Evolutionary conservation across 2,329 filamentous ascomycete genomes (phyloP), one percentile per base, ranked within the genome.

Genomic region (Cladosporium sp.): DNA sequence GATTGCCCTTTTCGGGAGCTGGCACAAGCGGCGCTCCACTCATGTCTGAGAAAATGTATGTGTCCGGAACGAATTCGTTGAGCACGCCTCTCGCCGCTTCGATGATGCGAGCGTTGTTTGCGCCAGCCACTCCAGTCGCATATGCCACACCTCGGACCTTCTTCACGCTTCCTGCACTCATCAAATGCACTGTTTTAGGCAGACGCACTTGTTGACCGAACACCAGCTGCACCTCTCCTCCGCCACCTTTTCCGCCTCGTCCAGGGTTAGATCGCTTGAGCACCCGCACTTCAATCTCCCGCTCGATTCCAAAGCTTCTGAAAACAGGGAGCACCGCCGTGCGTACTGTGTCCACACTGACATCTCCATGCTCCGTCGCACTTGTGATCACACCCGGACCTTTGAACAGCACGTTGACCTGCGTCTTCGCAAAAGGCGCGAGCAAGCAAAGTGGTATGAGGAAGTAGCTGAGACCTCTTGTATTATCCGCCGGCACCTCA

Each of bases 41-140:
- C 11, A 87, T 81, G 66, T 88, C 86, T 11, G 84, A 86, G 73
- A 87, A 96, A 64, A 99, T 87, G 72, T 97, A 94, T 43, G 96
- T 93, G 71, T 99, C 94, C 6, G 88, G 85, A 3, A 90, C 88
- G 59, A 99, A 82, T 4, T 86, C 82, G 72, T 99, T 99, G 49
- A 99, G 80, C 11, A 99, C 82, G 50, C 91, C 91, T 66, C 93
- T 83, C 11, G 92, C 92, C 2, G 88, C 85, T 69, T 96, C 90
- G 69, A 97, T 99, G 89, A 97, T 95, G 64, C 94, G 84, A 62
- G 88, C 90, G 72, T 97, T 99, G 73, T 97, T 97, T 51, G 88
- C 92, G 0, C 90, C 93, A 11, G 90, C 89, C 0, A 97, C 92
- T 49, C 95, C 94, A 0, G 90, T 92, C 58, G 89, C 89, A 75